A percentile compares a stretch with the other conserved stretches of the same genome.
Evolutionary conservation across 495 filamentous ascomycete genomes (phyloP).

Genomic region (Penicillium silybi): DNA sequence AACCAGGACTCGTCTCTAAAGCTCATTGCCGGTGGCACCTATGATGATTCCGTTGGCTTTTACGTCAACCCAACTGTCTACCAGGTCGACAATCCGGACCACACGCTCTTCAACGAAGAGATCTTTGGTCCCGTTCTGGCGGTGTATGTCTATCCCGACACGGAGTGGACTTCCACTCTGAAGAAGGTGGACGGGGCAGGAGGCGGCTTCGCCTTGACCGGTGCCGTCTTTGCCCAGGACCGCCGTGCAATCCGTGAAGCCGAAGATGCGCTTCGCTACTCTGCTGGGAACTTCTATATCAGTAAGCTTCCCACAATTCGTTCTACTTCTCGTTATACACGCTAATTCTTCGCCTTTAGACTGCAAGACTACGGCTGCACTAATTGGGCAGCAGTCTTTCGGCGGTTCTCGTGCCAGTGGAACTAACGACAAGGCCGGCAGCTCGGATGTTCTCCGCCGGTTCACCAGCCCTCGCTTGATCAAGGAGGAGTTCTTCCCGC

Average conservation of each 20-base stretch:
- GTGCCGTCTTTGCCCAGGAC: slow-evolving; percentile 71
- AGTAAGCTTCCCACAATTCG: slow-evolving; percentile 34
- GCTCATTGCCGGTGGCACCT: slow-evolving; percentile 63
- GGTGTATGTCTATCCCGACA: slow-evolving; percentile 69
- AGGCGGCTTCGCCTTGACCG: slow-evolving; percentile 71
- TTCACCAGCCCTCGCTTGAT: slow-evolving; percentile 72
- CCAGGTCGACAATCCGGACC: slow-evolving; percentile 53
- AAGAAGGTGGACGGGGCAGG: slow-evolving; percentile 52
- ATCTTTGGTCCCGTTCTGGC: slow-evolving; percentile 74
- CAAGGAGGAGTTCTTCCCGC: slow-evolving; percentile 73
- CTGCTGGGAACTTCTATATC: slow-evolving; percentile 84
- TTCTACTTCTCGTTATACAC: background rate
- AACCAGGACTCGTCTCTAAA: slow-evolving; percentile 62
- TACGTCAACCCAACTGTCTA: slow-evolving; percentile 74
- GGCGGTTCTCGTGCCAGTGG: slow-evolving; percentile 72
- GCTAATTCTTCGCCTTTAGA: slow-evolving; percentile 31
- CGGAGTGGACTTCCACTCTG: slow-evolving; percentile 50
- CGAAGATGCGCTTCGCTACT: slow-evolving; percentile 69
- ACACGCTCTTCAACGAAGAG: slow-evolving; percentile 66
- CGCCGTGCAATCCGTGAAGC: slow-evolving; percentile 62
- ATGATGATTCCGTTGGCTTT: slow-evolving; percentile 65
- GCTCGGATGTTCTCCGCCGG: slow-evolving; percentile 57
- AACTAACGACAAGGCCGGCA: slow-evolving; percentile 82
- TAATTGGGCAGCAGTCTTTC: slow-evolving; percentile 81
- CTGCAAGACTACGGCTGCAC: slow-evolving; percentile 77